Conservation (phyloP, 352 stramenopile species). For the Pythium aquatile region DNA sequence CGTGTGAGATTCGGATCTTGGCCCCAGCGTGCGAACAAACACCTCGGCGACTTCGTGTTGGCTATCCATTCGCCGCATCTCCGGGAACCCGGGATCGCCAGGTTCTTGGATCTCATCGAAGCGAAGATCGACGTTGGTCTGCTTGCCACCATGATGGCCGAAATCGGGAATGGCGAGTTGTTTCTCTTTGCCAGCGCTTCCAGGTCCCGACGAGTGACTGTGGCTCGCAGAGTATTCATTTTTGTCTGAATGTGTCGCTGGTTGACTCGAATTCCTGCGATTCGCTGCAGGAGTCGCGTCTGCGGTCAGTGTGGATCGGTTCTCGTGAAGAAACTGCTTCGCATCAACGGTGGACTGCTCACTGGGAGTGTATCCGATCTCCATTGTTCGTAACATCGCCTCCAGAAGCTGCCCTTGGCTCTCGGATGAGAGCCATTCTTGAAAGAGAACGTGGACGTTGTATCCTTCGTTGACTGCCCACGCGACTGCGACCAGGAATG, state of each 20-base stretch:
- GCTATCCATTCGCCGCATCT: slow-evolving; percentile 35
- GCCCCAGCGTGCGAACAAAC: slow-evolving; percentile 37
- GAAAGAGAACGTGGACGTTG: slow-evolving; percentile 65
- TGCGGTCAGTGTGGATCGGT: slow-evolving; percentile 15
- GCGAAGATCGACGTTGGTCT: slow-evolving; percentile 7
- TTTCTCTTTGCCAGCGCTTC: not conserved
- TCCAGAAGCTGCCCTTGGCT: slow-evolving; percentile 59
- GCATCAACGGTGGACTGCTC: slow-evolving; percentile 45
- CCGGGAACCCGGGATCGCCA: not conserved
- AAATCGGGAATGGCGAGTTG: slow-evolving; percentile 20
- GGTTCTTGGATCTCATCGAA: slow-evolving; percentile 19
- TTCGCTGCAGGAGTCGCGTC: slow-evolving; percentile 3
- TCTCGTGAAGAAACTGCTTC: slow-evolving; percentile 65
- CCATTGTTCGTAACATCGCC: slow-evolving; percentile 66
- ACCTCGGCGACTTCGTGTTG: slow-evolving; percentile 57
- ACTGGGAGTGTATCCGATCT: slow-evolving; percentile 53
- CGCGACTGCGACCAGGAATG: slow-evolving; percentile 49
- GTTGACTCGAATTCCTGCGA: slow-evolving; percentile 8
- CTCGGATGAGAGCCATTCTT: slow-evolving; percentile 58
- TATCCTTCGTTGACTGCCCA: slow-evolving; percentile 76
- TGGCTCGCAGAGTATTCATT: not conserved
- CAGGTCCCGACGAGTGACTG: not conserved
- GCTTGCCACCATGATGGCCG: not conserved
- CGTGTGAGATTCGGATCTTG: slow-evolving; percentile 17
- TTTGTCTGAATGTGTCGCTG: not conserved